These are phyloP conservation scores for Nakazawaea molendinolei DNA, from an alignment of 805 yeast species.

Conservation along the genomic window DNA sequence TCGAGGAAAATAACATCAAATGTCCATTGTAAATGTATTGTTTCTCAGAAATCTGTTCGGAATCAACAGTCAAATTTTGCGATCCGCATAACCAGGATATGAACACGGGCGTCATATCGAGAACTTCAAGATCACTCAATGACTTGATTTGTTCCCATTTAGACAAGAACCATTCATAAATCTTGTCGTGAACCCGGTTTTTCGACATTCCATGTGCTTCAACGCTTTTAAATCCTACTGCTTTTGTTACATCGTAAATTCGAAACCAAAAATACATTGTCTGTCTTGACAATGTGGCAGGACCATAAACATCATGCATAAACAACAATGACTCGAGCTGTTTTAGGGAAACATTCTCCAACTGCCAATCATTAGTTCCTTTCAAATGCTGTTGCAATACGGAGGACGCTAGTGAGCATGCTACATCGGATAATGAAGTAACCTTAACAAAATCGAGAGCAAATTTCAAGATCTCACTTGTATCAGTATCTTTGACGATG, in stretches of 20 bases:
- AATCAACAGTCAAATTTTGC: not conserved
- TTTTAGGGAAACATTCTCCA: conserved; percentile 36
- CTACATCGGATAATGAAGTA: conserved; percentile 17
- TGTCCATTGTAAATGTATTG: conserved; percentile 2
- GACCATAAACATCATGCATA: conserved; percentile 56
- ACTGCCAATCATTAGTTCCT: conserved; percentile 6
- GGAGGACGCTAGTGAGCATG: conserved; percentile 27
- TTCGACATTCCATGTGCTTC: conserved; percentile 17
- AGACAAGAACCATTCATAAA: conserved; percentile 44
- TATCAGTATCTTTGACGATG: not conserved
- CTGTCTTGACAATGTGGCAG: conserved; percentile 37
- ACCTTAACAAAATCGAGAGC: conserved; percentile 31
- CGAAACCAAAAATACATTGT: conserved; percentile 50
- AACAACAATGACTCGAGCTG: conserved; percentile 46
- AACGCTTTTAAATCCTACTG: conserved; percentile 23
- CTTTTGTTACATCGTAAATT: conserved; percentile 29
- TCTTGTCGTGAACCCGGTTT: conserved; percentile 17
- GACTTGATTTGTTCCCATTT: conserved; percentile 33
- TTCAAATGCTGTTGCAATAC: conserved; percentile 9
- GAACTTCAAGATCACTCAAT: conserved; percentile 10
- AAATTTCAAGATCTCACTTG: conserved; percentile 26
- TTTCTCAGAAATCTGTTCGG: not conserved
- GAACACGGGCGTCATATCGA: conserved; percentile 25
- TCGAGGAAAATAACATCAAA: not conserved
- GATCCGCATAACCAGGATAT: conserved; percentile 38